These are phyloP conservation scores for Hawksworthiomyces lignivorus DNA, from an alignment of 2,329 filamentous ascomycete genomes.

Conservation along the genomic window DNA sequence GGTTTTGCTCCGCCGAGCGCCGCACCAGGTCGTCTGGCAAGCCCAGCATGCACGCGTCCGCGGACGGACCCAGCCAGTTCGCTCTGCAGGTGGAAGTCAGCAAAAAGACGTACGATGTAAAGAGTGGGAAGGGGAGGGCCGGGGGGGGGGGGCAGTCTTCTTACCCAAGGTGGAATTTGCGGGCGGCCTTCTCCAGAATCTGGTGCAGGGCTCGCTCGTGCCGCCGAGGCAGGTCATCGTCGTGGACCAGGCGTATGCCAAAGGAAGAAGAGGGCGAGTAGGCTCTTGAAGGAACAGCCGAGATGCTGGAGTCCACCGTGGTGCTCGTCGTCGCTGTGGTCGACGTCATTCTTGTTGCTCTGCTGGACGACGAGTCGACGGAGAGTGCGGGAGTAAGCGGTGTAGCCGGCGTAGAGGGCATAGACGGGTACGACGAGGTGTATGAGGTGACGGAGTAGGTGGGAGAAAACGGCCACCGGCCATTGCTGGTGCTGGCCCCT, in stretches of 20 bases:
- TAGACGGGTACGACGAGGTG: conserved; percentile 12
- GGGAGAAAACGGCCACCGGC: conserved; percentile 2
- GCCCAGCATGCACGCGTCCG: conserved; percentile 34
- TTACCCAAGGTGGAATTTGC: conserved; percentile 38
- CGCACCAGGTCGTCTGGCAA: conserved; percentile 45
- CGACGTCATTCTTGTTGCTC: conserved; percentile 12
- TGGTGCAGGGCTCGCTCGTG: conserved; percentile 40
- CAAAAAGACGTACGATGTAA: background rate
- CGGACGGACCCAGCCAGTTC: conserved; percentile 36
- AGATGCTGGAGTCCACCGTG: conserved; percentile 27
- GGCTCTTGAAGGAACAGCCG: too few relatives aligned
- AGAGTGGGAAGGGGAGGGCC: too few relatives aligned
- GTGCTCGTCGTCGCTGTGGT: conserved; percentile 5
- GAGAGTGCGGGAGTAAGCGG: conserved; percentile 29
- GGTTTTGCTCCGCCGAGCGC: conserved; percentile 51
- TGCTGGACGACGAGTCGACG: conserved; percentile 13
- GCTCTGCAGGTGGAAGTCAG: conserved; percentile 22
- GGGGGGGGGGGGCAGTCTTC: too few relatives aligned
- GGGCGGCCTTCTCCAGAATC: conserved; percentile 45
- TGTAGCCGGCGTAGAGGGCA: conserved; percentile 25
- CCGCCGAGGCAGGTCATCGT: conserved; percentile 35
- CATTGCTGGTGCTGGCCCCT: too few relatives aligned
- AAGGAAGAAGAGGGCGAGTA: conserved; percentile 25
- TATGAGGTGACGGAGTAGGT: conserved; percentile 18
- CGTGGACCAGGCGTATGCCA: conserved; percentile 44